These are phyloP conservation scores for Aurifilum marmelostoma DNA, from an alignment of 2,329 filamentous ascomycete genomes.

Conservation along the genomic window DNA sequence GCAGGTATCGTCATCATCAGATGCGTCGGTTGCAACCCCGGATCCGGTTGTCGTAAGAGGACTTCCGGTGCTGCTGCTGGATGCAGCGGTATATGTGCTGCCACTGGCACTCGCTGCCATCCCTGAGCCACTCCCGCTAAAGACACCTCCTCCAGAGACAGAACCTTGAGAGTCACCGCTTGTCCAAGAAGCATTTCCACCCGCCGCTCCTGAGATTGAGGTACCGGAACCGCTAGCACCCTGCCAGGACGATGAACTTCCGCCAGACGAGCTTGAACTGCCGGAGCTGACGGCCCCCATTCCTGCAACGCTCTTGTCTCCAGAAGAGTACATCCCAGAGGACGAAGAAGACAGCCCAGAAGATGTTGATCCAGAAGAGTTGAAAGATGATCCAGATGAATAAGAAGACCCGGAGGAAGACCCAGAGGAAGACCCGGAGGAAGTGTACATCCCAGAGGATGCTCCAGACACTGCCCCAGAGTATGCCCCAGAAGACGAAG, in stretches of 20 bases:
- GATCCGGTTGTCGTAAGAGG: background rate
- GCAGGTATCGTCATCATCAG: background rate
- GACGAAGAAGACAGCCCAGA: background rate
- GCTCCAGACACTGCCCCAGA: background rate
- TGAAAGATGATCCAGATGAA: background rate
- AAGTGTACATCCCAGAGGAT: background rate
- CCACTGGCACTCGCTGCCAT: slow-evolving; percentile 1
- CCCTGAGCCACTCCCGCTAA: background rate
- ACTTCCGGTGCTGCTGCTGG: slow-evolving; percentile 5
- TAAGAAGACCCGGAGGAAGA: background rate
- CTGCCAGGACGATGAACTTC: background rate
- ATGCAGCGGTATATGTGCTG: background rate
- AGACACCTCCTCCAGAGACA: background rate
- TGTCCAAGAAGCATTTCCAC: background rate
- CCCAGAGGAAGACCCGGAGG: background rate
- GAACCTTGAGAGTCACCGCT: background rate
- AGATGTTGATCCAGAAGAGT: background rate
- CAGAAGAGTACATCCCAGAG: background rate
- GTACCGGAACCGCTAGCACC: background rate
- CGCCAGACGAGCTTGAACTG: background rate
- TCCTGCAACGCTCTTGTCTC: background rate
- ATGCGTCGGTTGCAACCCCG: background rate
- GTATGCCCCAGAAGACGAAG: background rate
- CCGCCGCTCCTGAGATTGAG: background rate
- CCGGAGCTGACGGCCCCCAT: background rate